Evolutionary conservation across 495 filamentous ascomycete genomes (phyloP).

Genomic region (Daldinia caldariorum): DNA sequence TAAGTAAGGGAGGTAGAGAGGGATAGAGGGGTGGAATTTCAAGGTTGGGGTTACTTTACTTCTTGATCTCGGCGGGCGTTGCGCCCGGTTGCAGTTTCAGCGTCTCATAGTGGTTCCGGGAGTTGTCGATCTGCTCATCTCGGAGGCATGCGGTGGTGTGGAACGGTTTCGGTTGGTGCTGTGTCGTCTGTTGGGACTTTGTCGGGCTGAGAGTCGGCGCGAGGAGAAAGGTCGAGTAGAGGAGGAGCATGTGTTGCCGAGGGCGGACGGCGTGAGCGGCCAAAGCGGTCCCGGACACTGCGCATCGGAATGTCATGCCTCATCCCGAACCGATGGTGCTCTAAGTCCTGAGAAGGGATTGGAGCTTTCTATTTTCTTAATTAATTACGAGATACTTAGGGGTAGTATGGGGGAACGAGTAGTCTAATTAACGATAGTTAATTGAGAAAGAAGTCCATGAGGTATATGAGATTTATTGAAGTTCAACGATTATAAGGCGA

Average conservation of each 20-base stretch:
- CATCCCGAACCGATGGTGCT: slow-evolving; percentile 31
- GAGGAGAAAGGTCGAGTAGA: slow-evolving; percentile 14
- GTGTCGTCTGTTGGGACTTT: no score
- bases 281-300: slow-evolving; percentile 24
- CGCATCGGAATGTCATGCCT: slow-evolving; percentile 40
- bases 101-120: slow-evolving; percentile 78
- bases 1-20: not conserved
- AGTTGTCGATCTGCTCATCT: slow-evolving; percentile 47
- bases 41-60: no score
- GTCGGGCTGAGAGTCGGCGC: not conserved
- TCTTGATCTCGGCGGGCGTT: slow-evolving; percentile 82
- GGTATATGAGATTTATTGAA: not conserved
- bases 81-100: slow-evolving; percentile 77
- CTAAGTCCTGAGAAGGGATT: slow-evolving; percentile 13
- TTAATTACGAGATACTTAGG: not conserved
- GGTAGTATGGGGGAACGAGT: no score
- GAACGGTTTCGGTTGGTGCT: slow-evolving; percentile 1
- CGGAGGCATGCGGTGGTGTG: slow-evolving; percentile 28
- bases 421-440: not conserved
- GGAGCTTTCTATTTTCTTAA: not conserved
- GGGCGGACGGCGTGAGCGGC: slow-evolving; percentile 20
- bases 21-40: not conserved
- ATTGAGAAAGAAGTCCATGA: no score
- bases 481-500: not conserved
- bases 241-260: slow-evolving; percentile 27